Evolutionary conservation across 2,329 filamentous ascomycete genomes (phyloP).

Genomic region (Colletotrichum cuscutae): DNA sequence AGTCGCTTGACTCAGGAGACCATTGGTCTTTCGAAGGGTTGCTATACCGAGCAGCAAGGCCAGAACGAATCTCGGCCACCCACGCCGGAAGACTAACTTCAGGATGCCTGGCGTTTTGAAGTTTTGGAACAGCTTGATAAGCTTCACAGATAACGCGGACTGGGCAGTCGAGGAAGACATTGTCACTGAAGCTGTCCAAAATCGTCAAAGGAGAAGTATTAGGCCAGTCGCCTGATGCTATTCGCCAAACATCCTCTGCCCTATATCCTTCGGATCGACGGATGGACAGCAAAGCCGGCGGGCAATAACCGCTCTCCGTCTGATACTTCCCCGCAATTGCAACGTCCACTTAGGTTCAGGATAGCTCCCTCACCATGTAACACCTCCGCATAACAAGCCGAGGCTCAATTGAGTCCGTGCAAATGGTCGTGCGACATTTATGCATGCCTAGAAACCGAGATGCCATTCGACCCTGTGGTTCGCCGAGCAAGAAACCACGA

Average conservation of each 20-base stretch:
- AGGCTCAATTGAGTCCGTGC: not conserved
- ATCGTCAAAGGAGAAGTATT: not conserved
- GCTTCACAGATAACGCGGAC: not conserved
- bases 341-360: constrained; percentile 1
- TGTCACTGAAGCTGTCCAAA: not conserved
- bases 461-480: not conserved
- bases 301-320: not conserved
- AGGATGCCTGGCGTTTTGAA: not conserved
- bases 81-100: not conserved
- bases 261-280: not conserved
- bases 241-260: not conserved
- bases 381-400: constrained; percentile 13
- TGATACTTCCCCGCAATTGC: constrained; percentile 22
- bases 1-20: not conserved
- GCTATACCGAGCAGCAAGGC: not conserved
- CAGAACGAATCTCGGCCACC: constrained; percentile 7
- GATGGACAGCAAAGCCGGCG: not conserved
- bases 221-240: not conserved
- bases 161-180: constrained; percentile 1
- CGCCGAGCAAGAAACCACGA: not conserved
- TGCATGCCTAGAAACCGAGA: not conserved
- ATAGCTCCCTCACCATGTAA: constrained; percentile 5
- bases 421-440: not conserved
- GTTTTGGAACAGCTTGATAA: not conserved
- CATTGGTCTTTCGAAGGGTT: not conserved